These are phyloP conservation scores for Boletus pseudopeckii DNA, from an alignment of 768 basidiomycete genomes.

Conservation along the genomic window DNA sequence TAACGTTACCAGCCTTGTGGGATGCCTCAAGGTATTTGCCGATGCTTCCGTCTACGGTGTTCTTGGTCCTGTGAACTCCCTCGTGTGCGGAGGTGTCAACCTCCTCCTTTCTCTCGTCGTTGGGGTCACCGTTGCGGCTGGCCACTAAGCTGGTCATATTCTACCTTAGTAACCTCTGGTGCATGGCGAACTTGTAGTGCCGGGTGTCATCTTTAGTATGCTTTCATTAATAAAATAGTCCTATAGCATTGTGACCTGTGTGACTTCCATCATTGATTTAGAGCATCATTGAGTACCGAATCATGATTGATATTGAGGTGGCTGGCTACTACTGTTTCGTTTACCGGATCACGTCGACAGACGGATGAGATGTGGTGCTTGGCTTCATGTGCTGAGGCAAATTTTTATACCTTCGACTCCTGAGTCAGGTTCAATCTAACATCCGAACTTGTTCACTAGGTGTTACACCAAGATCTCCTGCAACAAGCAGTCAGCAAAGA, in stretches of 20 bases:
- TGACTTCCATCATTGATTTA: neutral
- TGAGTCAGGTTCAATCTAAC: too few species aligned
- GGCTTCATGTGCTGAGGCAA: too few species aligned
- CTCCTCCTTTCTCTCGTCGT: constrained; percentile 5
- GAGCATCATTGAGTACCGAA: neutral
- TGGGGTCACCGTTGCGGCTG: neutral
- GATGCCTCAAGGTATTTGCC: constrained; percentile 9
- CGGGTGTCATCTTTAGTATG: constrained; percentile 2
- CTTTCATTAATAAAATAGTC: neutral
- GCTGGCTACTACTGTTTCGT: too few species aligned
- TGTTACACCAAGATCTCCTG: neutral
- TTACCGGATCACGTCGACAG: too few species aligned
- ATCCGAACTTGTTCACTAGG: too few species aligned
- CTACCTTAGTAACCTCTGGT: neutral
- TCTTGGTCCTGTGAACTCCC: constrained; percentile 7
- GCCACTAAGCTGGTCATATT: neutral
- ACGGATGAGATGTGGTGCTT: too few species aligned
- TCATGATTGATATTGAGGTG: neutral
- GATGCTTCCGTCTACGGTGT: neutral
- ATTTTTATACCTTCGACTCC: neutral
- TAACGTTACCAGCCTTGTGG: constrained; percentile 6
- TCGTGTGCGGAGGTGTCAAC: neutral
- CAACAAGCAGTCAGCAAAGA: too few species aligned
- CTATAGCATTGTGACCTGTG: neutral
- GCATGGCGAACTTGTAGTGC: constrained; percentile 13